A percentile compares a stretch with the other conserved stretches of the same genome.
Conservation (phyloP, 1,139 yeast species). For the Candida glucosophila region DNA sequence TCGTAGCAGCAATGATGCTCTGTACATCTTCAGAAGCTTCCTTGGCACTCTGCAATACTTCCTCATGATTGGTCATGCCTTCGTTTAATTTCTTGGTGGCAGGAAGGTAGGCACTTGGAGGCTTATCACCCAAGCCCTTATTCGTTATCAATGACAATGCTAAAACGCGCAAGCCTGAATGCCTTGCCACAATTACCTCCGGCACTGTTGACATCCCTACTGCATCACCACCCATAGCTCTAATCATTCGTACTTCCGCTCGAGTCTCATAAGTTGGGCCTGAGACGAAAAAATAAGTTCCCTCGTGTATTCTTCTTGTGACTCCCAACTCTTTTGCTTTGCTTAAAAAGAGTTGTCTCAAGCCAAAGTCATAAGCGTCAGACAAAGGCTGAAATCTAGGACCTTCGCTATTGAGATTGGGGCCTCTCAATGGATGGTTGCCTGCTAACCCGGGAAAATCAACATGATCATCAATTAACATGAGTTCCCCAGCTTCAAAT, state of each 20-base stretch:
- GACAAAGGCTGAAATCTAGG: slow-evolving; percentile 83
- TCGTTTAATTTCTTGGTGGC: slow-evolving; percentile 47
- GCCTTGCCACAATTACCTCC: slow-evolving; percentile 88
- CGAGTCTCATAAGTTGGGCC: slow-evolving; percentile 95
- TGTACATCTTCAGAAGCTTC: slow-evolving; percentile 79
- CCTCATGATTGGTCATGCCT: slow-evolving; percentile 85
- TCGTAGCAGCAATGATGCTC: slow-evolving; percentile 54
- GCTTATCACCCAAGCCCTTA: slow-evolving; percentile 65
- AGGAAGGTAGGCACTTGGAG: slow-evolving; percentile 62
- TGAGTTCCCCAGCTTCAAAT: slow-evolving; percentile 77
- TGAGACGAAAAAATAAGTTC: slow-evolving; percentile 74
- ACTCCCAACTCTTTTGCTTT: slow-evolving; percentile 46
- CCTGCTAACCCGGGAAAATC: slow-evolving; percentile 90
- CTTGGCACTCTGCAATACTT: slow-evolving; percentile 77
- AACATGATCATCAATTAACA: slow-evolving; percentile 84
- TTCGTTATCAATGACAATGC: slow-evolving; percentile 87
- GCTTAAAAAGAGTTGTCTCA: slow-evolving; percentile 51
- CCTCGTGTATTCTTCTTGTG: slow-evolving; percentile 68
- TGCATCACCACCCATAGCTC: slow-evolving; percentile 76
- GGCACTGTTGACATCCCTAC: slow-evolving; percentile 99
- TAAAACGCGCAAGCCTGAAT: slow-evolving; percentile 69
- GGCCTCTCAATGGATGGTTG: slow-evolving; percentile 79
- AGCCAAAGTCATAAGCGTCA: slow-evolving; percentile 76
- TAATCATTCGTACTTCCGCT: slow-evolving; percentile 79
- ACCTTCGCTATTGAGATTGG: slow-evolving; percentile 72